Evolutionary conservation across 2,329 filamentous ascomycete species (phyloP).

Genomic region (Pseudocercospora cruenta): DNA sequence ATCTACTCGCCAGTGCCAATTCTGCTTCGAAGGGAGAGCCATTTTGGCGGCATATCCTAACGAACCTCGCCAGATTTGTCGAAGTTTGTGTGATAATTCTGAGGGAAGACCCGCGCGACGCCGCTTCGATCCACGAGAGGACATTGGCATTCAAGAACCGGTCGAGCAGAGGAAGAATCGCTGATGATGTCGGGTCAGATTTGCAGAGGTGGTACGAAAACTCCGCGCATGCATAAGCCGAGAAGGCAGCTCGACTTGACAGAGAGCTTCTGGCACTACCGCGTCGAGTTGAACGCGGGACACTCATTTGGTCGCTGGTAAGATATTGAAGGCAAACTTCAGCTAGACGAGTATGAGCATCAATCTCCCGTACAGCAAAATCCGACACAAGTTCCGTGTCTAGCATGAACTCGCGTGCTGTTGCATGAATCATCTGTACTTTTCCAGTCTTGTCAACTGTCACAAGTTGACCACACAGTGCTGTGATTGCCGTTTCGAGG

Average conservation of each 20-base stretch:
- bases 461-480: not conserved
- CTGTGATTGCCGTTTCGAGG: not conserved
- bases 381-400: not conserved
- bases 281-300: not conserved
- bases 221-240: not conserved
- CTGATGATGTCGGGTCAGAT: not conserved
- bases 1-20: not conserved
- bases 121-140: not conserved
- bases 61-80: not conserved
- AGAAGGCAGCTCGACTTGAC: not conserved
- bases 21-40: not conserved
- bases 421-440: not conserved
- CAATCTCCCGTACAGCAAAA: not conserved
- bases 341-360: not conserved
- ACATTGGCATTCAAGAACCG: not conserved
- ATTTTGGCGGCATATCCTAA: not conserved
- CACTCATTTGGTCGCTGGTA: not conserved
- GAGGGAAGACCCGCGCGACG: not conserved
- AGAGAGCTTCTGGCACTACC: not conserved
- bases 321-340: not conserved
- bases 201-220: not conserved
- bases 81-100: not conserved
- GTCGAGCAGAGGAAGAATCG: not conserved
- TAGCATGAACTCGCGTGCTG: not conserved
- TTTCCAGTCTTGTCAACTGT: not conserved